phyloP scores from a whole-genome alignment of 306 rosid genomes.

The Clitoria ternatea region DNA sequence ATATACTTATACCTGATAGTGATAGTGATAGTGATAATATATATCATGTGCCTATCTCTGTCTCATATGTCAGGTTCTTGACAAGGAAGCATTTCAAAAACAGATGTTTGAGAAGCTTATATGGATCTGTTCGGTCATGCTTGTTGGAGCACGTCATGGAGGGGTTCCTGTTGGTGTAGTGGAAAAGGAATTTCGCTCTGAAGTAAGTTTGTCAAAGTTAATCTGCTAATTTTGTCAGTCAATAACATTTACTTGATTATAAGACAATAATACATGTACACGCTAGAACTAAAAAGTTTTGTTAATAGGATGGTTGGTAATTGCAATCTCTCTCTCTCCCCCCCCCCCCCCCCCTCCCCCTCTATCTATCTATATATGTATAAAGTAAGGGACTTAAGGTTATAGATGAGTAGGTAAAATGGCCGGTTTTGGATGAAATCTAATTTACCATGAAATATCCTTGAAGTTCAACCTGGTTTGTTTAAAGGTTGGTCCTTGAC shows the following conservation, averaged over 20 bases:
- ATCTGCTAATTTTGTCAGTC: not conserved
- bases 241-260: not conserved
- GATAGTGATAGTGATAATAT: too few species aligned
- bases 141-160: constrained; percentile 90
- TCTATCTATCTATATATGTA: not conserved
- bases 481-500: not conserved
- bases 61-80: constrained; percentile 56
- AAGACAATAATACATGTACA: not conserved
- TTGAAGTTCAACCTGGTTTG: constrained; percentile 7
- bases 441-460: constrained; percentile 18
- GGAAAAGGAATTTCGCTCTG: constrained; percentile 70
- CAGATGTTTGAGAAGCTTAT: constrained; percentile 96
- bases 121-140: constrained; percentile 96
- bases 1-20: constrained; percentile 4
- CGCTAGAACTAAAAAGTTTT: not conserved
- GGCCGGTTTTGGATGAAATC: constrained; percentile 1
- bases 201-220: constrained; percentile 45
- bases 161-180: constrained; percentile 78
- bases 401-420: not conserved
- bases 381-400: too few species aligned
- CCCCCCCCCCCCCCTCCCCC: not conserved
- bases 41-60: constrained; percentile 9
- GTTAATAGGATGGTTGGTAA: not conserved
- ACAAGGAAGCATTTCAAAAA: constrained; percentile 74
- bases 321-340: not conserved